Evolutionary conservation across 257 asterid species (phyloP), one percentile per base, ranked within the genome.

Genomic region (Solanum piurae): DNA sequence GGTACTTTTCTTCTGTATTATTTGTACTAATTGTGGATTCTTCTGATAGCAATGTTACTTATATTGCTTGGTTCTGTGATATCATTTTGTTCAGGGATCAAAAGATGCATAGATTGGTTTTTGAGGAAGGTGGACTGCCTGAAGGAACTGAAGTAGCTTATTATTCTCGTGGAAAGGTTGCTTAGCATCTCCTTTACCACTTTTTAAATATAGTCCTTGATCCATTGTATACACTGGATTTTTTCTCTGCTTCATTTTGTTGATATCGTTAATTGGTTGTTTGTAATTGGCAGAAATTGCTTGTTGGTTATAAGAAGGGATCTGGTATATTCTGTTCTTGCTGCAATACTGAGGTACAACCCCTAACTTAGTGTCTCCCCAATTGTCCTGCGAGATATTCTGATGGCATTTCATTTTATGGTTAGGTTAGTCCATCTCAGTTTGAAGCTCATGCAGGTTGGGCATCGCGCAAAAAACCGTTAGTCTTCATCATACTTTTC

Each of bases 371-470:
- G 85, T 27, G 86, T 90, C 71, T 73, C 83, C 80, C 58, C 73
- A 71, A 85, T 52, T 86, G 23, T 79, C 88, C 79, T 87, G 79
- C 77, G 46, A 44, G 62, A 89, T 87, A 20, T 60, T 27, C 87
- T 92, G 34, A 87, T 87, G 58, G 71, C 49, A 82, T 89, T 88
- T 74, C 83, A 73, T 88, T 58, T 89, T 73, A 76, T 93, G 93
- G 88, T 88, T 97, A 97, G 99, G 97, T 95, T 90, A 97, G 99
- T 90, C 98, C 99, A 83, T 97, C 99, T 88, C 94, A 90, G 87
- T 97, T 97, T 94, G 99, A 97, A 93, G 98, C 98, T 88, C 99
- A 97, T 92, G 99, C 99, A 87, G 99, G 99, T 87, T 96, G 99
- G 98, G 99, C 99, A 83, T 94, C 99, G 16, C 97, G 99, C 76